phyloP scores from a whole-genome alignment of 768 basidiomycete species.

The Kwoniella mangroviensis region DNA sequence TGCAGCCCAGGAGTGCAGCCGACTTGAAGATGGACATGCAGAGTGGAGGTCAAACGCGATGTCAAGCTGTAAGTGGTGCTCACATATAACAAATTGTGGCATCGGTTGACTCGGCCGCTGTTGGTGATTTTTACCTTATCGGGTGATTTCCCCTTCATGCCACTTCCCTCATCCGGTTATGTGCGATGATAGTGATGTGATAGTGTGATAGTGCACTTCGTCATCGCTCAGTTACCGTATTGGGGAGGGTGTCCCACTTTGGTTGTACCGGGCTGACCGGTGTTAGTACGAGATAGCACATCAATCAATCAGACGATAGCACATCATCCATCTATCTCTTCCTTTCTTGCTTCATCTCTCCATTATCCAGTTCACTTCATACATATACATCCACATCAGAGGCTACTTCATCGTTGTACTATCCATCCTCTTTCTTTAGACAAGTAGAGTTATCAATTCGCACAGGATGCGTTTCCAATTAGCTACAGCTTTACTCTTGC shows the following conservation, averaged over 20 bases:
- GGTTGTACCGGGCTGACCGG: slow-evolving; percentile 13
- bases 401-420: slow-evolving; percentile 8
- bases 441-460: slow-evolving; percentile 1
- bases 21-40: neutral
- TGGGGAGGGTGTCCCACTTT: neutral
- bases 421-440: slow-evolving; percentile 2
- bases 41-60: slow-evolving; percentile 7
- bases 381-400: neutral
- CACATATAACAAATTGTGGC: neutral
- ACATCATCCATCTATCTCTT: slow-evolving; percentile 17
- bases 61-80: neutral
- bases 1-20: slow-evolving; percentile 3
- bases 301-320: slow-evolving; percentile 13
- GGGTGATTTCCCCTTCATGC: neutral
- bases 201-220: neutral
- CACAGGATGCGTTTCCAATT: slow-evolving; percentile 41
- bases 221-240: slow-evolving; percentile 5
- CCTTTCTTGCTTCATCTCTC: slow-evolving; percentile 13
- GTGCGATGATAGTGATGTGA: neutral
- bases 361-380: slow-evolving; percentile 7
- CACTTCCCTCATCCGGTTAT: slow-evolving; percentile 8
- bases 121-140: slow-evolving; percentile 9
- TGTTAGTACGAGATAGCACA: neutral
- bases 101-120: slow-evolving; percentile 9
- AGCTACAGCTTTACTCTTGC: slow-evolving; percentile 34